Percentiles rank a stretch among this genome's conserved stretches.
phyloP scores from a whole-genome alignment of 345 rosid genomes.

The Populus davidiana region DNA sequence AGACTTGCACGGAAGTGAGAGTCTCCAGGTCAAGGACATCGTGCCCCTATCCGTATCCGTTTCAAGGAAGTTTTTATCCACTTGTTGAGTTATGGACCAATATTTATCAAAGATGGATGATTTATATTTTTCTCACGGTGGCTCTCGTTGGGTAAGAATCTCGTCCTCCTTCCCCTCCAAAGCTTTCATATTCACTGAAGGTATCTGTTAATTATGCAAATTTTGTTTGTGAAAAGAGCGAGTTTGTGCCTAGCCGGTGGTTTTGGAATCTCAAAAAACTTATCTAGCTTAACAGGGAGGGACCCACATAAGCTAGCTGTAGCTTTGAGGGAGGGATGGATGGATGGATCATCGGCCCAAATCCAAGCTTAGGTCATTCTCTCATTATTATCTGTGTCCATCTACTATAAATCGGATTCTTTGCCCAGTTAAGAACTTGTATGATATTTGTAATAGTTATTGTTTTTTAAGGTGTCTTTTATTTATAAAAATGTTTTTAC shows the following conservation, averaged over 20 bases:
- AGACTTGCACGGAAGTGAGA: constrained; percentile 75
- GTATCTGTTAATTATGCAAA: background rate
- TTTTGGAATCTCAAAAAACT: background rate
- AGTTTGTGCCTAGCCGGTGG: background rate
- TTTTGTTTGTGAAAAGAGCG: background rate
- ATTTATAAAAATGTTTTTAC: too few species aligned
- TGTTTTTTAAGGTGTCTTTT: too few species aligned
- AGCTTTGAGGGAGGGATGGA: too few species aligned
- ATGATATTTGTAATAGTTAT: too few species aligned
- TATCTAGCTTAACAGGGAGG: background rate
- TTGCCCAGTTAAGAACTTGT: too few species aligned
- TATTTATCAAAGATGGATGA: background rate
- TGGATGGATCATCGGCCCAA: too few species aligned
- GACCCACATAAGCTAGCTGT: too few species aligned
- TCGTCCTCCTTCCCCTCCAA: background rate
- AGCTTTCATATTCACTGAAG: background rate
- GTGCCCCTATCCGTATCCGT: background rate
- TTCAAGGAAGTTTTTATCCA: background rate
- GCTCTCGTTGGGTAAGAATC: background rate
- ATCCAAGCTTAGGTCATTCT: too few species aligned
- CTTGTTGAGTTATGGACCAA: background rate
- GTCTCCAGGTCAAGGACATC: background rate
- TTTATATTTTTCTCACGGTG: background rate
- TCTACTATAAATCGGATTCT: too few species aligned
- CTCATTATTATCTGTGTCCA: too few species aligned